Percentiles rank a stretch among this genome's conserved stretches.
Conservation (phyloP, 768 basidiomycete species). For the Clavulina sp. region DNA sequence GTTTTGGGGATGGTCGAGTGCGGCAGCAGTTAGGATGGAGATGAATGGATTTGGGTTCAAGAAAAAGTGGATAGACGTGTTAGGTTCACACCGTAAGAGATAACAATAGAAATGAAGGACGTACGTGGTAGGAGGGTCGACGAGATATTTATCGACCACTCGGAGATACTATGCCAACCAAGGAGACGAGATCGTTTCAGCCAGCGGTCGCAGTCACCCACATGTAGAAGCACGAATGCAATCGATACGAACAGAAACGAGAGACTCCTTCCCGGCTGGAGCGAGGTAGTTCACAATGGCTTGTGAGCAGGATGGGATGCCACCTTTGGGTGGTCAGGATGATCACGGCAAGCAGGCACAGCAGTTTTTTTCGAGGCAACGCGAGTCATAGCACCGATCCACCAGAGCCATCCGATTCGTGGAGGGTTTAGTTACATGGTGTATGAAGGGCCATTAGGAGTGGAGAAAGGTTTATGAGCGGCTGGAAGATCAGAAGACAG, state of each 20-base stretch:
- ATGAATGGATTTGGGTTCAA: neutral
- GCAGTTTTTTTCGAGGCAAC: too few species aligned
- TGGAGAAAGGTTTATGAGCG: too few species aligned
- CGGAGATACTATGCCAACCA: slow-evolving; percentile 35
- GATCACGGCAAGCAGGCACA: too few species aligned
- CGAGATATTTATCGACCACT: slow-evolving; percentile 60
- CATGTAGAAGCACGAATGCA: neutral
- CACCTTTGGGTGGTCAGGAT: too few species aligned
- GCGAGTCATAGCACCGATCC: too few species aligned
- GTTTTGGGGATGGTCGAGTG: neutral
- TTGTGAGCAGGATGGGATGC: too few species aligned
- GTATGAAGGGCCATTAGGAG: too few species aligned
- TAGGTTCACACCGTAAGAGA: slow-evolving; percentile 9
- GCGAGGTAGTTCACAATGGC: too few species aligned
- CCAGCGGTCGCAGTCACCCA: too few species aligned
- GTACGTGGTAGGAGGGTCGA: slow-evolving; percentile 56
- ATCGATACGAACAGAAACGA: slow-evolving; percentile 45
- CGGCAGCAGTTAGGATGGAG: neutral
- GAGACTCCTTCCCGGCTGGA: slow-evolving; percentile 42
- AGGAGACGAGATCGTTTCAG: slow-evolving; percentile 11
- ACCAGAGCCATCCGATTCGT: too few species aligned
- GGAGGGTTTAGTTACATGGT: too few species aligned
- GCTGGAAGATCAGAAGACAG: too few species aligned
- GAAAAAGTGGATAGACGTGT: neutral
- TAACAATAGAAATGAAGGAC: slow-evolving; percentile 13